Evolutionary conservation across 805 yeast species (phyloP), one percentile per base, ranked within the genome.

Genomic region (Saccharomycopsis sp.): DNA sequence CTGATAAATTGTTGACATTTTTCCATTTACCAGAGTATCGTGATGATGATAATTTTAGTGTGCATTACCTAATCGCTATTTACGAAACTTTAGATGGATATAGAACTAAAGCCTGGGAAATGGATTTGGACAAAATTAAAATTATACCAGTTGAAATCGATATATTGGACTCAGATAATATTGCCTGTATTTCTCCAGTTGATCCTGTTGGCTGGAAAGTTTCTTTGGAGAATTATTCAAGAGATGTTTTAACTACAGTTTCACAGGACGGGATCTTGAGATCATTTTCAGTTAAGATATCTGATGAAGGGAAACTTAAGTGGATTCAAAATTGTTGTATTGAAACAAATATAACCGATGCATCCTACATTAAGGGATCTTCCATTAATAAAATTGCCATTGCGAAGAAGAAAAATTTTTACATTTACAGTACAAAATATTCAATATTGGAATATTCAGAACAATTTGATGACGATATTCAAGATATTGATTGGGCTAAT

Each of bases 401-500:
- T 27, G 80, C 83, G n/a, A 81, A 76, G 58, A 67, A 67, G 14
- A 62, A 62, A 33, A 63, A 65, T 32, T 60, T 90, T 34, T 66
- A 81, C 0, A 75, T 89, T n/a, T 90, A 96, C 95, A 95, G 88
- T 59, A 66, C 81, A 29, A 71, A 70, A 37, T 68, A 80, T 24
- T 75, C 80, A 3, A 77, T 84, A 1, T 61, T 85, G 43, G 95
- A 85, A 57, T 83, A 75, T 53, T 68, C 66, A 36, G 78, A 76
- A 52, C 45, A 51, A 2, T 73, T 67, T 48, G 57, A 53, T 3
- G 41, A 54, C 37, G 67, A 16, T 4, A 77, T 88, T 5, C 61
- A 69, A 20, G 96, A 88, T 59, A 66, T 89, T 22, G 97, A 89
- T 62, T 89, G 97, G 97, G 84, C 95, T 0, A 74, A 81, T 29